Evolutionary conservation across 345 rosid genomes (phyloP), one percentile per base, ranked within the genome.

Genomic region (Physaria fendleri): DNA sequence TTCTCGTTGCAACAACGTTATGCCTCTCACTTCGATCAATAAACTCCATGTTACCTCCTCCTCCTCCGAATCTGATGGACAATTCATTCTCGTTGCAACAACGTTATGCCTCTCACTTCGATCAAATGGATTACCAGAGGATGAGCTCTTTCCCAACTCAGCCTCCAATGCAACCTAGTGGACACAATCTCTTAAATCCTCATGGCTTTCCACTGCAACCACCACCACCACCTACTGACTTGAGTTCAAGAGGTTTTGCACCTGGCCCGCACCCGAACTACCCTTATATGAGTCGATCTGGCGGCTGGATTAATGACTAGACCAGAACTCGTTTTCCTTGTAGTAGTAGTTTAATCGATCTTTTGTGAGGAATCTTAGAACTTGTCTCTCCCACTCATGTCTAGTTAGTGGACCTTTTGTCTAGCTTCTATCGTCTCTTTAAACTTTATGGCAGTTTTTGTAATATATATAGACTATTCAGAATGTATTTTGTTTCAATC

Each of bases 251-350:
- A 61, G 82, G 75, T 7, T 84, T 80, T 59, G 76, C 83, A 11
- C 69, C 84, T 21, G 89, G 85, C 55, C 82, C 82, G 57, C 54
- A 61, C 64, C 82, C 82, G 43, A 62, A 61, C 35, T 48, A 49
- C 17, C 55, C 74, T 2, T 77, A 64, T 23, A 10, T 76, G 0
- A 67, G 73, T 32, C 21, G 72, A 54, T 62, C 64, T 46, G 68
- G 78, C 4, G 95, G 96, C 24, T 88, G 98, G 95, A 76, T 85
- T 53, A 52, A 85, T 25, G 90, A 85, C 22, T 88, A 81, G 74
- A 64, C 18, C 20, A 39, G 15, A 33, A 40, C 20, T 59, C 8
- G n/a, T 14, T 69, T 23, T 40, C 39, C 28, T 28, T 58, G 52
- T 61, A 3, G 38, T 10, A 24, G 24, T 51, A 59, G 73, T 42